Base-by-base conservation (phyloP, 352 stramenopile genomes). In the Phytophthora crassamura region DNA sequence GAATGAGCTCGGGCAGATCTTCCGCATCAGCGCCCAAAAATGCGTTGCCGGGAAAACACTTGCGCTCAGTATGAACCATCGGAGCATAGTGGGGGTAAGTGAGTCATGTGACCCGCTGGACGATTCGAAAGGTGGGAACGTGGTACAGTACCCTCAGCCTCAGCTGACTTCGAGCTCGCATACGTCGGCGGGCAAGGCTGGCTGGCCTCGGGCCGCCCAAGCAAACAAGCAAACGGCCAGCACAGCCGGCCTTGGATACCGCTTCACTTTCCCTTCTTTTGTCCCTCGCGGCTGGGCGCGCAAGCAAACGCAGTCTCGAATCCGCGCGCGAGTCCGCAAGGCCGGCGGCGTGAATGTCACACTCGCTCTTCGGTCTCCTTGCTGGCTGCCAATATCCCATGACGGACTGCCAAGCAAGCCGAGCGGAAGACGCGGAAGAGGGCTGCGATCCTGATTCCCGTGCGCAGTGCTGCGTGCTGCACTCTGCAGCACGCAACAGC, bases 1-100 rank as follows among this genome's bases (percentile, higher is more conserved):
- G 64, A 81, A 81, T 81, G 73, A 81, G 34, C 14, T 54, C 32
- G 16, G 14, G 40, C 65, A 67, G 69, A 77, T 77, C 69, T 73
- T 73, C 40, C 54, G 54, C 52, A 69, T 72, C 49, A 45, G 46
- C 8, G 47, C 9, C 22, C 22, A 25, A 25, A 25, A 25, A 25
- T 25, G 22, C 22, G 22, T 3, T 25, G 22, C 22, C 22, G 22
- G 22, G 22, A n/a, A 25, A 25, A 25, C 22, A 25, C 22, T 25
- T 25, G 22, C 22, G 22, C 22, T 25, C 22, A 25, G 22, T 25
- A 25, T 25, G 22, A 25, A 25, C 3, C 22, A 1, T 25, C 22
- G 22, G 22, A 25, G 22, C 22, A 25, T 25, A 25, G 22, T 25
- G 22, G 22, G 22, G 22, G 22, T 25, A 25, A 25, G 22, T 25